These are phyloP conservation scores for Arthrobotrys entomopaga DNA, from an alignment of 2,329 filamentous ascomycete genomes.

Conservation along the genomic window DNA sequence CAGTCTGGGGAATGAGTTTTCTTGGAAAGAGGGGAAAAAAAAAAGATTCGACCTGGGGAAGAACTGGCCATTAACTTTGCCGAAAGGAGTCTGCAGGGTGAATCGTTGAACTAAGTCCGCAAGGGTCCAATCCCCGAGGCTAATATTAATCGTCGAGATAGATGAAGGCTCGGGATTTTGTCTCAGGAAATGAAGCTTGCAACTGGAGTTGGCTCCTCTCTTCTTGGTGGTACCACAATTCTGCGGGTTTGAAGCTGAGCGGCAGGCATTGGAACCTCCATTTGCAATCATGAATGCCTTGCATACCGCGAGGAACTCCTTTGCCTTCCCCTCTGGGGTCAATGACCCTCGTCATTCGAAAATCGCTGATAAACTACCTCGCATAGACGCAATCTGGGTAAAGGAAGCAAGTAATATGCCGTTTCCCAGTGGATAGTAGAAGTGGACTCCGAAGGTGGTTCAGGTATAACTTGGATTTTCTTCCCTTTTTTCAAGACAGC, in stretches of 20 bases:
- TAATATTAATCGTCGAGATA: too few relatives aligned
- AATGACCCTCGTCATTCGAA: constrained; percentile 39
- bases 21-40: too few relatives aligned
- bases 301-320: constrained; percentile 49
- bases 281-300: constrained; percentile 33
- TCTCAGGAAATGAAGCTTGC: constrained; percentile 13
- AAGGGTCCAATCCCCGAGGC: too few relatives aligned
- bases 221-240: constrained; percentile 15
- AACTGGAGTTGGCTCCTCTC: constrained; percentile 16
- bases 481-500: background rate
- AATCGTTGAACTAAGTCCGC: too few relatives aligned
- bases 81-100: too few relatives aligned
- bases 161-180: background rate
- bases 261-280: constrained; percentile 28
- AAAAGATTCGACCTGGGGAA: too few relatives aligned
- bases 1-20: too few relatives aligned
- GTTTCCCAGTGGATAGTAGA: constrained; percentile 37
- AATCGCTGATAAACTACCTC: constrained; percentile 47
- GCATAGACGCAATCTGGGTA: constrained; percentile 37
- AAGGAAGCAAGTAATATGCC: constrained; percentile 43
- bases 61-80: too few relatives aligned
- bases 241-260: constrained; percentile 7
- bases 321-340: constrained; percentile 54
- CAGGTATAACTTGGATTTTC: constrained; percentile 30
- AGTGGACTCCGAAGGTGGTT: constrained; percentile 21